Percentiles rank a stretch among this genome's conserved stretches.
Evolutionary conservation across 371 early-diverging fungal species (phyloP).

Genomic region (Circinella umbellata): DNA sequence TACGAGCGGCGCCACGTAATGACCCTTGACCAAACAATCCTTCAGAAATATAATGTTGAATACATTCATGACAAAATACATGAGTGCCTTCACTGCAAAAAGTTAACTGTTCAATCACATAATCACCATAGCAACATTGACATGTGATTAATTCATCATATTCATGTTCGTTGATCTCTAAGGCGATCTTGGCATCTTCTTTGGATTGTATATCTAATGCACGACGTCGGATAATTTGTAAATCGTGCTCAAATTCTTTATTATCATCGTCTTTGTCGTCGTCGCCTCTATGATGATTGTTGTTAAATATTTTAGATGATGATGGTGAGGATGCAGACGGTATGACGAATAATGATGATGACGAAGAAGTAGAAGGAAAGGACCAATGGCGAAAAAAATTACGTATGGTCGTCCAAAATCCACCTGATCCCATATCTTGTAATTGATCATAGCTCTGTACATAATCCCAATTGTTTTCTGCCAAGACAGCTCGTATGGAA

Average conservation of each 20-base stretch:
- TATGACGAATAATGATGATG: background rate
- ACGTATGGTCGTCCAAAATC: slow-evolving; percentile 43
- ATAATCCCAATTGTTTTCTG: slow-evolving; percentile 64
- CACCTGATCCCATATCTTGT: slow-evolving; percentile 43
- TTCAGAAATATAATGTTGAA: slow-evolving; percentile 49
- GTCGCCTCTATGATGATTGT: background rate
- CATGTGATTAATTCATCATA: slow-evolving; percentile 55
- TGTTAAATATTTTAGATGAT: background rate
- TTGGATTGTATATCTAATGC: slow-evolving; percentile 22
- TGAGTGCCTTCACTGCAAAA: slow-evolving; percentile 60
- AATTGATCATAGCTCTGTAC: slow-evolving; percentile 43
- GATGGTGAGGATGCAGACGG: background rate
- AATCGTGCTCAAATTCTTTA: slow-evolving; percentile 37
- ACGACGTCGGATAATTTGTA: slow-evolving; percentile 28
- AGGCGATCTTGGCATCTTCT: slow-evolving; percentile 38
- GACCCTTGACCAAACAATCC: slow-evolving; percentile 64
- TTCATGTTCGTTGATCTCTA: slow-evolving; percentile 42
- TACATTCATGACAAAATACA: slow-evolving; percentile 56
- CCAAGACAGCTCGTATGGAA: slow-evolving; percentile 58
- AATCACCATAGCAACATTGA: slow-evolving; percentile 61
- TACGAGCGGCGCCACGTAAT: slow-evolving; percentile 47
- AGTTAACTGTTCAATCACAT: slow-evolving; percentile 54
- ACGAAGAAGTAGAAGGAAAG: background rate
- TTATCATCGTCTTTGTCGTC: slow-evolving; percentile 8
- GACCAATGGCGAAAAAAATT: slow-evolving; percentile 45